Conservation (phyloP, 352 stramenopile species). For the Globisporangium splendens region DNA sequence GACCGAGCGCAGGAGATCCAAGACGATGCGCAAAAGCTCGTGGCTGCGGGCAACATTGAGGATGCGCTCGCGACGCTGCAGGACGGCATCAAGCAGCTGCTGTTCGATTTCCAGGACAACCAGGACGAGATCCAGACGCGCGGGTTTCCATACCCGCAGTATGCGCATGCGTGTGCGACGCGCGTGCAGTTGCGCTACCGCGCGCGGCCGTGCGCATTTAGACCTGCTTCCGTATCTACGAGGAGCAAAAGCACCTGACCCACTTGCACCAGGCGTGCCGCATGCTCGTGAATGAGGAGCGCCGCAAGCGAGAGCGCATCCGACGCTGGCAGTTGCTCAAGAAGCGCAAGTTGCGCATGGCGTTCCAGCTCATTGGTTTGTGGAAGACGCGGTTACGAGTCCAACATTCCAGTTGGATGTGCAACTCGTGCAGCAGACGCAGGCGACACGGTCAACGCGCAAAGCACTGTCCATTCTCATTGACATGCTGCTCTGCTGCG, state of each 20-base stretch:
- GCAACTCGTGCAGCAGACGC: not conserved
- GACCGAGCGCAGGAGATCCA: constrained; percentile 20
- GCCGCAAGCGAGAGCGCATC: constrained; percentile 7
- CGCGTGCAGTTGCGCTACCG: constrained; percentile 38
- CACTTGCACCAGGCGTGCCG: constrained; percentile 29
- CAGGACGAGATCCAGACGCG: constrained; percentile 19
- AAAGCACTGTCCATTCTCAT: not conserved
- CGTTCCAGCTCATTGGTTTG: constrained; percentile 1
- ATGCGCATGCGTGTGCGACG: constrained; percentile 30
- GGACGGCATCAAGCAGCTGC: constrained; percentile 38
- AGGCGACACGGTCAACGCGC: not conserved
- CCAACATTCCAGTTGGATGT: not conserved
- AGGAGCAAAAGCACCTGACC: constrained; percentile 33
- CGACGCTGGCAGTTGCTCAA: constrained; percentile 1
- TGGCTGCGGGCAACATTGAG: constrained; percentile 18
- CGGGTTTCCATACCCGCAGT: constrained; percentile 42
- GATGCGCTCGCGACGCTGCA: constrained; percentile 46
- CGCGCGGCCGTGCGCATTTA: constrained; percentile 32
- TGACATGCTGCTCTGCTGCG: constrained; percentile 4
- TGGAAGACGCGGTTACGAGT: constrained; percentile 6
- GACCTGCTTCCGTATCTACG: constrained; percentile 37
- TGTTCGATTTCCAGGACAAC: constrained; percentile 36
- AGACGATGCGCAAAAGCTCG: constrained; percentile 14
- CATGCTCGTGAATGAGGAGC: constrained; percentile 22
- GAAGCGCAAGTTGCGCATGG: constrained; percentile 2